A percentile compares a stretch with the other conserved stretches of the same genome.
phyloP scores from a whole-genome alignment of 306 rosid genomes.

The Cucurbita pepo region DNA sequence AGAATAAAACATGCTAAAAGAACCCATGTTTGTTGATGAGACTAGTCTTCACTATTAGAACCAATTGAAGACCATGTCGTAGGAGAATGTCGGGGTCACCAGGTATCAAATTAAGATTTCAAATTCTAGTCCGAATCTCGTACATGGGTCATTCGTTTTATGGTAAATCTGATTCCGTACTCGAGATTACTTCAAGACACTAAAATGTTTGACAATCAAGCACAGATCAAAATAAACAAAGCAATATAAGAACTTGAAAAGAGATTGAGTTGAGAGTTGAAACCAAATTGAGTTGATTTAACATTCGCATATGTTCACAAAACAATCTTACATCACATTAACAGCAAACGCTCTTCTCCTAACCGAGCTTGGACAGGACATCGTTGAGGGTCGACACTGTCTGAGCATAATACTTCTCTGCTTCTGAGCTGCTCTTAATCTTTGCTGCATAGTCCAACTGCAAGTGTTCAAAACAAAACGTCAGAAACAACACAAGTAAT shows the following conservation, averaged over 20 bases:
- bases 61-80: no score
- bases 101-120: no score
- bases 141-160: neutral
- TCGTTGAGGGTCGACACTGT: constrained; percentile 63
- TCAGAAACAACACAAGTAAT: neutral
- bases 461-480: neutral
- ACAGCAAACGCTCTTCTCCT: neutral
- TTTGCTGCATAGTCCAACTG: constrained; percentile 97
- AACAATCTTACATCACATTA: neutral
- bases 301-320: constrained; percentile 5
- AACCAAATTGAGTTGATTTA: neutral
- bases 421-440: constrained; percentile 67
- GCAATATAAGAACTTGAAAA: neutral
- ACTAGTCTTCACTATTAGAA: no score
- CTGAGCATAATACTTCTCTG: constrained; percentile 82
- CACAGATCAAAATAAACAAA: neutral
- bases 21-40: no score
- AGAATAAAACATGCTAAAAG: no score
- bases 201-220: neutral
- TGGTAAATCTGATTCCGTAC: neutral
- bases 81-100: no score
- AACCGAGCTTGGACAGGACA: constrained; percentile 80
- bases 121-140: no score
- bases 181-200: neutral
- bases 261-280: neutral